Conservation (phyloP, 371 early-diverging fungal species). For the Caulochytrium protostelioides region DNA sequence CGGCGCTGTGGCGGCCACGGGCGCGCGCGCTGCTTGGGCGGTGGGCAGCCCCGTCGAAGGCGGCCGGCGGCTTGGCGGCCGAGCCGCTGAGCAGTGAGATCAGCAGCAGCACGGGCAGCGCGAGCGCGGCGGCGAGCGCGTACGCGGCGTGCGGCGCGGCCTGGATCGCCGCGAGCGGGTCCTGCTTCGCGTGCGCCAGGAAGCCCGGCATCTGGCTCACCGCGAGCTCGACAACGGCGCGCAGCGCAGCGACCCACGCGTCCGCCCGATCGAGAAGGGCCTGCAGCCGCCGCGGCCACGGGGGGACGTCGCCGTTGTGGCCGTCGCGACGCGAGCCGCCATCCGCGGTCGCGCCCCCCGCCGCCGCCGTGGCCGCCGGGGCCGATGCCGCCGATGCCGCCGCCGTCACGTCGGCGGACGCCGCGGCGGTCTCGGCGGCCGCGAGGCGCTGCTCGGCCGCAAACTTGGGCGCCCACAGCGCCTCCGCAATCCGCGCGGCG, state of each 20-base stretch:
- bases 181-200: conserved; percentile 14
- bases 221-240: conserved; percentile 1
- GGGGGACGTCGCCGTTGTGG: background rate
- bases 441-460: conserved; percentile 10
- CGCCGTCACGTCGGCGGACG: background rate
- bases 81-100: conserved; percentile 4
- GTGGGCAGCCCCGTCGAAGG: too few species aligned
- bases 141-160: conserved; percentile 23
- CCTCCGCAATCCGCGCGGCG: conserved; percentile 38
- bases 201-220: conserved; percentile 15
- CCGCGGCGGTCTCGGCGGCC: conserved; percentile 1
- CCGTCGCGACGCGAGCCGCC: background rate
- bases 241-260: background rate
- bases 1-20: too few species aligned
- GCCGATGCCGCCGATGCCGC: background rate
- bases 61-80: too few species aligned
- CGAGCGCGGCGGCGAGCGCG: conserved; percentile 12
- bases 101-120: conserved; percentile 15
- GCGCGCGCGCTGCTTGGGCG: too few species aligned
- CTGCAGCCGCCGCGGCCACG: background rate
- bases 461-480: conserved; percentile 39
- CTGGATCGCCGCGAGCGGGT: conserved; percentile 29
- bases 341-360: background rate
- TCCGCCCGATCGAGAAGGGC: background rate
- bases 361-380: background rate